phyloP scores from a whole-genome alignment of 306 rosid species.

The Carpinus viminea region DNA sequence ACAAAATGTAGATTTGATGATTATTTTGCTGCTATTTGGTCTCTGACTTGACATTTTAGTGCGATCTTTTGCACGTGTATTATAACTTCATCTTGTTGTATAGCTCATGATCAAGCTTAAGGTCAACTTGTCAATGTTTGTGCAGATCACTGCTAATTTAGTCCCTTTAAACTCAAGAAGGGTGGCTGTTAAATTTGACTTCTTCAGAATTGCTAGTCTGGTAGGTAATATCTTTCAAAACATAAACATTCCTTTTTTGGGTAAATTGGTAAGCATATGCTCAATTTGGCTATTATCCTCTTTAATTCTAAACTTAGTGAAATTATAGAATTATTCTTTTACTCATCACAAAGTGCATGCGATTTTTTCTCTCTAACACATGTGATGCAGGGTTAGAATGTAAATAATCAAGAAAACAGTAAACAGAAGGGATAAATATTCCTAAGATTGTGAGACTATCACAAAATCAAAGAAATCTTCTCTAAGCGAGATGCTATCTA shows the following conservation, averaged over 20 bases:
- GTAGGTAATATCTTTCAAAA: background rate
- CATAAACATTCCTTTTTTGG: background rate
- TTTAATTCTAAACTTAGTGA: no score
- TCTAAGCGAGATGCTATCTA: no score
- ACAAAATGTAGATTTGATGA: background rate
- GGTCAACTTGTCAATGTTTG: background rate
- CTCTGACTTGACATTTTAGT: background rate
- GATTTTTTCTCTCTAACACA: no score
- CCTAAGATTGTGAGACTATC: no score
- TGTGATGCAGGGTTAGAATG: no score
- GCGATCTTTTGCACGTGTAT: background rate
- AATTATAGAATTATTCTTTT: no score
- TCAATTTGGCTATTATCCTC: no score
- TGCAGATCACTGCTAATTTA: background rate
- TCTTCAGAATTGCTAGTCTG: conserved; percentile 3
- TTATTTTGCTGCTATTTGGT: background rate
- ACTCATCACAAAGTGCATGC: no score
- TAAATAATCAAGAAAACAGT: no score
- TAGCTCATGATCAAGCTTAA: background rate
- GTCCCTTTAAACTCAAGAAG: conserved; percentile 9
- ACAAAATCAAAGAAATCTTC: no score
- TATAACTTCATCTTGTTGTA: background rate
- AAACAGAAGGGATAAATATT: no score
- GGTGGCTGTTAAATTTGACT: conserved; percentile 5
- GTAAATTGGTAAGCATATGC: no score